Base-by-base conservation (phyloP, 1,284 basidiomycete genomes). In the Leccinum glutinopallens region DNA sequence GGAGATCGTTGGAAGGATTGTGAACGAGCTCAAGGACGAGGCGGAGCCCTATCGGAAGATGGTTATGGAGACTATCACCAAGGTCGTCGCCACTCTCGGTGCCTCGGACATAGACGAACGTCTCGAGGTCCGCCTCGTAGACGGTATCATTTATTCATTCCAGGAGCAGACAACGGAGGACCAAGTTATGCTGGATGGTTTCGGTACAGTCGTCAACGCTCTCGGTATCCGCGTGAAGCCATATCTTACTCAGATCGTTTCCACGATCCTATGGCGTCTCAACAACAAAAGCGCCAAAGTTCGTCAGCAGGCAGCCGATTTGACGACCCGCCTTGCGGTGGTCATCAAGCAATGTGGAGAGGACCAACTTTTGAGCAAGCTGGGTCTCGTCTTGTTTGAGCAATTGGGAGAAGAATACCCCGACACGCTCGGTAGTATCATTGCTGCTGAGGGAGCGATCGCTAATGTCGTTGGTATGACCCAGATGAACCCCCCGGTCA, bases 401-500 rank as follows among this genome's bases (percentile, higher is more conserved):
- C 97, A 99, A 78, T 87, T 99, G 62, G 97, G 97, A 77, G 97
- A 99, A 81, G 97, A 99, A 81, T 99, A 99, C 76, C 97, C 97
- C 10, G 97, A 99, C 78, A 97, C 97, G 0, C 85, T 99, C 29
- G 97, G 96, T 75, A 97, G 94, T 80, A 98, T 99, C 79, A 99
- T 99, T 76, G 94, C 96, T 58, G 97, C 97, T 58, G 95, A 97
- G 76, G 96, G 94, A 68, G 96, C 97, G 58, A 99, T 99, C 73
- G 97, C 97, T 69, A 99, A 99, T 73, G 97, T 99, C 39, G 96
- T 99, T 66, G 97, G 97, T 80, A 99, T 99, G 97, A 98, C 97
- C 12, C 95, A 98, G 79, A 99, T 99, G 97, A 98, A 97, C 77
- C 97, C 97, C 19, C 97, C 96, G 0, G 96, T 99, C 58, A 99